Evolutionary conservation across 257 asterid species (phyloP).

Genomic region (Osmanthus fragrans): DNA sequence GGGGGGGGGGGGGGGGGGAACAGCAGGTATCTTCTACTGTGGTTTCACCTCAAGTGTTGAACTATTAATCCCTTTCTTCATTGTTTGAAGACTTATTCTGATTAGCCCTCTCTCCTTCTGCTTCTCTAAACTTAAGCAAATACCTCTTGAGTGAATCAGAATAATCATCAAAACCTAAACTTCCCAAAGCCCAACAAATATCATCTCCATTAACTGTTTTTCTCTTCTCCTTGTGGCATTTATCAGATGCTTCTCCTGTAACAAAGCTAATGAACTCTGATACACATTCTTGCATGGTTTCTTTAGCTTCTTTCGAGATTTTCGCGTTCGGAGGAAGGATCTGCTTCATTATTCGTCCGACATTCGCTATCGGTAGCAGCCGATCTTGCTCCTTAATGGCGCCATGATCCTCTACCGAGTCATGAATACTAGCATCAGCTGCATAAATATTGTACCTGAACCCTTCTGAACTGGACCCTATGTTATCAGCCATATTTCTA

Average conservation of each 20-base stretch:
- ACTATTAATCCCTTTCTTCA: conserved; percentile 1
- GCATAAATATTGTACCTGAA: conserved; percentile 4
- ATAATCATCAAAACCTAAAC: conserved; percentile 32
- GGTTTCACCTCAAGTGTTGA: neutral
- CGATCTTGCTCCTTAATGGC: conserved; percentile 25
- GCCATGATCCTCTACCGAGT: conserved; percentile 2
- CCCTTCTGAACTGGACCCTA: conserved; percentile 12
- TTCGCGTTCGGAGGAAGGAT: conserved; percentile 30
- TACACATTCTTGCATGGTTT: conserved; percentile 32
- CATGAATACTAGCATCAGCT: neutral
- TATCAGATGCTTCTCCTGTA: conserved; percentile 31
- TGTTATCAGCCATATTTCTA: conserved; percentile 33
- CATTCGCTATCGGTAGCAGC: conserved; percentile 25
- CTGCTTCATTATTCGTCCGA: conserved; percentile 32
- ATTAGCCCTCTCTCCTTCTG: conserved; percentile 31
- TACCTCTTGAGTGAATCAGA: conserved; percentile 23
- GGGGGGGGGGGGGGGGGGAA: neutral
- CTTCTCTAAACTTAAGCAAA: conserved; percentile 27
- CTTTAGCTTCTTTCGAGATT: conserved; percentile 26
- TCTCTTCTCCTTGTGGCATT: conserved; percentile 30
- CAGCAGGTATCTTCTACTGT: neutral
- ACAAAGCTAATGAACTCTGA: conserved; percentile 35
- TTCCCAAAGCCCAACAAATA: conserved; percentile 34
- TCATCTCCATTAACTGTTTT: conserved; percentile 34
- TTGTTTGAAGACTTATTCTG: neutral